Conservation (phyloP, 805 yeast genomes). For the Starmerella kuoi region DNA sequence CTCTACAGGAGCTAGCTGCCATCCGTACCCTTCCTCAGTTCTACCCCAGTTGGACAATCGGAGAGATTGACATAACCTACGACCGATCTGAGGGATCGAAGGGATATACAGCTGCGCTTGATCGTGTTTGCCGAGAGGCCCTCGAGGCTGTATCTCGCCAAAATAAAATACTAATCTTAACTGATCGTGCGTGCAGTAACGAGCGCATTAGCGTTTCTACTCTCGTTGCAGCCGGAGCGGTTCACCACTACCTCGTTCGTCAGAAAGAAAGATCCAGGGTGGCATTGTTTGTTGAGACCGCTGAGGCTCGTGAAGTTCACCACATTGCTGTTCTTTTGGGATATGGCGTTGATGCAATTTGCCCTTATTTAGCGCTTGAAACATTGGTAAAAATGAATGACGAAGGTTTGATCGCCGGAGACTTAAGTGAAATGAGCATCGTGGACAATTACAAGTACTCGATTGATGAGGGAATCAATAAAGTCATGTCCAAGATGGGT, state of each 20-base stretch:
- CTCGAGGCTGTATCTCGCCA: constrained; percentile 68
- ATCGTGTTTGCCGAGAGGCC: constrained; percentile 77
- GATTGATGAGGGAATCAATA: constrained; percentile 79
- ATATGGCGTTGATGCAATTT: constrained; percentile 93
- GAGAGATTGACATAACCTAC: constrained; percentile 79
- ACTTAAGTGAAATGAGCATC: constrained; percentile 46
- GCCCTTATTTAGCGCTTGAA: constrained; percentile 89
- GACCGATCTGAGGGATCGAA: constrained; percentile 67
- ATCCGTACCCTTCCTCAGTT: constrained; percentile 57
- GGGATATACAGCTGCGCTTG: constrained; percentile 77
- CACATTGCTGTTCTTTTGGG: constrained; percentile 90
- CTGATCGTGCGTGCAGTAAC: constrained; percentile 53
- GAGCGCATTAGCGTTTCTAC: constrained; percentile 73
- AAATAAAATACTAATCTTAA: constrained; percentile 60
- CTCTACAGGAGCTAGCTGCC: constrained; percentile 62
- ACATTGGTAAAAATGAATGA: constrained; percentile 71
- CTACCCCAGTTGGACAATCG: constrained; percentile 77
- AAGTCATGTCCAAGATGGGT: constrained; percentile 99
- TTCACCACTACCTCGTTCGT: constrained; percentile 90
- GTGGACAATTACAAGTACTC: constrained; percentile 72
- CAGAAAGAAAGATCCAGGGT: constrained; percentile 94
- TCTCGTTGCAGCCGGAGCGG: constrained; percentile 88
- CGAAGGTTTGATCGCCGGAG: constrained; percentile 48
- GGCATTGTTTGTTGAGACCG: constrained; percentile 83
- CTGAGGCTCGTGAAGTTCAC: constrained; percentile 95